Evolutionary conservation across 2,329 filamentous ascomycete species (phyloP).

Genomic region (Cladosporium cucumerinum): DNA sequence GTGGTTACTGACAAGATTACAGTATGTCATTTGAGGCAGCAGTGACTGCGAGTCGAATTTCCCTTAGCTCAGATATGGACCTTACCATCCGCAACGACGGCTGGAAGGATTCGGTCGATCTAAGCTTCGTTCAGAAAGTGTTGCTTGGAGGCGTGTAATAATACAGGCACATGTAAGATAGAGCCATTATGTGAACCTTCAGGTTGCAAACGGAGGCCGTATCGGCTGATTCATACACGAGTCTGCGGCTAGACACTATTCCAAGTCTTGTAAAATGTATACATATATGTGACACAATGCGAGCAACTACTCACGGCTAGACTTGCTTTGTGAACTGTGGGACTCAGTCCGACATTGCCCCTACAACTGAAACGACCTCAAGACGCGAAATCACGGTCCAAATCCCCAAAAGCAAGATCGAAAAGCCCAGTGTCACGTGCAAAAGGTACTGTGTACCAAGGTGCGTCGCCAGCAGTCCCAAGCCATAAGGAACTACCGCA

Average conservation of each 20-base stretch:
- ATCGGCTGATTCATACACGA: not conserved
- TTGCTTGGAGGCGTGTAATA: not conserved
- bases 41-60: not conserved
- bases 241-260: not conserved
- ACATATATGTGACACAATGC: too few relatives aligned
- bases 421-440: not conserved
- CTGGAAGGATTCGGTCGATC: not conserved
- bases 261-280: too few relatives aligned
- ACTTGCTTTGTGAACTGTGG: not conserved
- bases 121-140: not conserved
- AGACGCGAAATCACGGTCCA: not conserved
- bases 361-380: not conserved
- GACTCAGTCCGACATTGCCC: not conserved
- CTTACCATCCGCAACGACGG: not conserved
- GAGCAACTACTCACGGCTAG: too few relatives aligned
- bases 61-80: not conserved
- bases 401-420: not conserved
- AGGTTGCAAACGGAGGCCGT: too few relatives aligned
- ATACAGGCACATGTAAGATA: not conserved
- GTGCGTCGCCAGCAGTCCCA: not conserved
- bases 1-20: not conserved
- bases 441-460: not conserved
- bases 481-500: not conserved
- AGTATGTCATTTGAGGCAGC: not conserved
- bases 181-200: not conserved